Evolutionary conservation across 352 stramenopile genomes (phyloP), one percentile per base, ranked within the genome.

Genomic region (Globisporangium spinosum): DNA sequence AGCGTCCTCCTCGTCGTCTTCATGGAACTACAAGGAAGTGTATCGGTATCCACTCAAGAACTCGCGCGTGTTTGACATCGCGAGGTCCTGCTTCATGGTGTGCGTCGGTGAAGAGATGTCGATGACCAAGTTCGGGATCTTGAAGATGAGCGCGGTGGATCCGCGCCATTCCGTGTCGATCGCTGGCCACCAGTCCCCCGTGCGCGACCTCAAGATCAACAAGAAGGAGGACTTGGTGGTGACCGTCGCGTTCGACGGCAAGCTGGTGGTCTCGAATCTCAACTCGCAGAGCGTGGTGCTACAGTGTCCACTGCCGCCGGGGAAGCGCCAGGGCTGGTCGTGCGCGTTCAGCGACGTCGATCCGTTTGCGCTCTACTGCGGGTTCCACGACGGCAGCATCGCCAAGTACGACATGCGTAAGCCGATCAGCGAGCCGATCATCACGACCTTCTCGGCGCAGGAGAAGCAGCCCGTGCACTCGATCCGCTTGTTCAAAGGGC

Each of bases 191-290:
- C 76, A 67, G 17, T 80, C 78, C 13, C 68, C 80, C 1, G 70
- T 93, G 20, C 85, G 85, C 2, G 85, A 93, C 68, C 62, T 93
- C 15, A 70, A 64, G 22, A 82, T 93, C 47, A 79, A 70, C 56
- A 27, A 34, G 9, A 68, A 65, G 2, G 73, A 75, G 25, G 64
- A 75, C 13, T 59, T 79, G 59, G 78, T 77, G 23, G 51, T 90
- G 0, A 85, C 80, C 3, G 75, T 87, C 20, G 79, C 80, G 8
- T 91, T 90, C 51, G 82, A 93, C 68, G 77, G 74, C 2, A 87
- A 87, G 56, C 69, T 89, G 20, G 75, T 70, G 8, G 65, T 93
- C 49, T 83, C 81, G 1, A 79, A 70, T 70, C 68, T 88, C 15
- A 55, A 65, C 20, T 73, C 82, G 20, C 58, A 86, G 35, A 83